These are phyloP conservation scores for Eragrostis nindensis DNA, from an alignment of 176 grass and related monocot species.

Conservation along the genomic window DNA sequence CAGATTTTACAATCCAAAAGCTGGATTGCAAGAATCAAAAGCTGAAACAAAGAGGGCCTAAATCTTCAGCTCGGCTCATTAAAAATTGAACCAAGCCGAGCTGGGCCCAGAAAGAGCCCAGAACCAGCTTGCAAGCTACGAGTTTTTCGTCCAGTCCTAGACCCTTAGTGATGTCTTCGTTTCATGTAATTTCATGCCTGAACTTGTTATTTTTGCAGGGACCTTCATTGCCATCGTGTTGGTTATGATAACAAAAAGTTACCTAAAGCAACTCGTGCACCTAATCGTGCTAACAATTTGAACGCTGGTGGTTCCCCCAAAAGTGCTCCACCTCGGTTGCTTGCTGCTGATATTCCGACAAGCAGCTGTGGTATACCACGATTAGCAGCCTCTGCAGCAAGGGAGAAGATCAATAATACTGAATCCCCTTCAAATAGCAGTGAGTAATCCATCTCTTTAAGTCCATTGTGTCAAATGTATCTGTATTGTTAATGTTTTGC, in stretches of 20 bases:
- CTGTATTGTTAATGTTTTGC: constrained; percentile 45
- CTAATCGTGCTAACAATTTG: constrained; percentile 40
- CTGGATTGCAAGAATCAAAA: too few species aligned
- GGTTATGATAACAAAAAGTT: constrained; percentile 87
- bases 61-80: too few species aligned
- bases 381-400: constrained; percentile 28
- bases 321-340: constrained; percentile 32
- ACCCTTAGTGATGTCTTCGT: not conserved
- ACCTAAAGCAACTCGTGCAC: constrained; percentile 58
- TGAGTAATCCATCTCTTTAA: constrained; percentile 37
- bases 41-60: too few species aligned
- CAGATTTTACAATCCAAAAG: too few species aligned
- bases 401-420: constrained; percentile 20
- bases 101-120: too few species aligned
- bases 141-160: too few species aligned
- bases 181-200: constrained; percentile 13
- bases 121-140: too few species aligned
- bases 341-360: constrained; percentile 49
- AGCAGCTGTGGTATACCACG: constrained; percentile 34
- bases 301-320: constrained; percentile 17
- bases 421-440: constrained; percentile 24
- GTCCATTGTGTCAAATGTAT: constrained; percentile 26
- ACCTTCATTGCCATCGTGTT: constrained; percentile 76
- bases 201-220: constrained; percentile 55
- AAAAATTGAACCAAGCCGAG: too few species aligned